A percentile compares a stretch with the other conserved stretches of the same genome.
Evolutionary conservation across 1,284 basidiomycete species (phyloP).

Genomic region (Farysia itapuensis): DNA sequence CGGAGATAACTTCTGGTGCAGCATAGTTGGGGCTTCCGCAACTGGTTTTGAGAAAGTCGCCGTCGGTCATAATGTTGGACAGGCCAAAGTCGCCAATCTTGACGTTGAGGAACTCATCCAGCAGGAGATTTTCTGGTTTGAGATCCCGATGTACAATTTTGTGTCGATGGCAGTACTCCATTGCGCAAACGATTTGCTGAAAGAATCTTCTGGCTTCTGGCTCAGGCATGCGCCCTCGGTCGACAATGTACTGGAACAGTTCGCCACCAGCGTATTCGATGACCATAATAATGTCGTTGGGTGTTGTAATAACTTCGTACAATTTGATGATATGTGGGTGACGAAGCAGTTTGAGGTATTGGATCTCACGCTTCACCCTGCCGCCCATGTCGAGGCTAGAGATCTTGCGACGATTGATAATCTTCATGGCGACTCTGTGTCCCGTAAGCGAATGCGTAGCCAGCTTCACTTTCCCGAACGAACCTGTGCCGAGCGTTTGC

Average conservation of each 20-base stretch:
- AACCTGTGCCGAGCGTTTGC: constrained; percentile 69
- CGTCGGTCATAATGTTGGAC: constrained; percentile 59
- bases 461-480: constrained; percentile 98
- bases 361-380: constrained; percentile 78
- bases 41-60: constrained; percentile 59
- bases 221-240: constrained; percentile 55
- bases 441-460: constrained; percentile 91
- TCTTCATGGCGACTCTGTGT: constrained; percentile 95
- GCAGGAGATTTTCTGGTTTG: constrained; percentile 57
- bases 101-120: constrained; percentile 58
- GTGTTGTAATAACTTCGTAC: constrained; percentile 59
- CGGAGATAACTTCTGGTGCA: constrained; percentile 58
- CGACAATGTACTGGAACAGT: constrained; percentile 59
- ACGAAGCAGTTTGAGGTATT: constrained; percentile 56
- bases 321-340: constrained; percentile 60
- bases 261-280: constrained; percentile 59
- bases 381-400: constrained; percentile 72
- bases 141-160: constrained; percentile 58
- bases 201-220: constrained; percentile 57
- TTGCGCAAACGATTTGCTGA: constrained; percentile 59
- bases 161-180: constrained; percentile 58
- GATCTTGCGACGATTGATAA: constrained; percentile 91
- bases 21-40: constrained; percentile 60
- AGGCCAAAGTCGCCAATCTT: constrained; percentile 60
- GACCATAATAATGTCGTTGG: constrained; percentile 59